phyloP scores from a whole-genome alignment of 805 yeast species.

The Spathaspora hagerdaliae region DNA sequence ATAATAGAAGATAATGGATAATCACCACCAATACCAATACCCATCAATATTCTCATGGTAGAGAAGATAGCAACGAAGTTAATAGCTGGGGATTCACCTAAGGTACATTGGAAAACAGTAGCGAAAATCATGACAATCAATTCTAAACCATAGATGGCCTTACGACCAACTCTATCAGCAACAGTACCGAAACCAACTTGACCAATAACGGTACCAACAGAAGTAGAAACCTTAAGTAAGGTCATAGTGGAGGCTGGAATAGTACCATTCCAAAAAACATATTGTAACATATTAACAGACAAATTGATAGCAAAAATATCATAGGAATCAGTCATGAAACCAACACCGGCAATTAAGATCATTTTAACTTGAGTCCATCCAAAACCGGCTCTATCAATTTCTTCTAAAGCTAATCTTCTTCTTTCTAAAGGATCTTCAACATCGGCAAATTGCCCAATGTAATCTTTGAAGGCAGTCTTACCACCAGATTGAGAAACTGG shows the following conservation, averaged over 20 bases:
- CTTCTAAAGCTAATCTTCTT: constrained; percentile 80
- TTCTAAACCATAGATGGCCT: constrained; percentile 82
- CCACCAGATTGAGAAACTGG: constrained; percentile 49
- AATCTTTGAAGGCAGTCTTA: constrained; percentile 83
- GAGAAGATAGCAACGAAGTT: constrained; percentile 70
- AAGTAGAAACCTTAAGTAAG: constrained; percentile 79
- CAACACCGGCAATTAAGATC: constrained; percentile 85
- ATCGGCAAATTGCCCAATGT: constrained; percentile 73
- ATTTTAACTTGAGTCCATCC: constrained; percentile 84
- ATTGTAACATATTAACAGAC: constrained; percentile 73
- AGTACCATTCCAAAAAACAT: constrained; percentile 64
- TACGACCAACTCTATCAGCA: constrained; percentile 83
- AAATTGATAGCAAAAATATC: constrained; percentile 88
- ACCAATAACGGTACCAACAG: constrained; percentile 92
- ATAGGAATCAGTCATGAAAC: constrained; percentile 89
- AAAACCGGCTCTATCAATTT: constrained; percentile 73
- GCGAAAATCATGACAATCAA: constrained; percentile 80
- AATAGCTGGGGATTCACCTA: constrained; percentile 70
- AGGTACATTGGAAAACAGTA: constrained; percentile 69
- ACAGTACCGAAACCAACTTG: constrained; percentile 79
- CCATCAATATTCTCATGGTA: constrained; percentile 81
- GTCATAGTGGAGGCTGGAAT: constrained; percentile 74
- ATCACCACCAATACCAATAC: constrained; percentile 98
- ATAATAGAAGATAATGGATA: constrained; percentile 92
- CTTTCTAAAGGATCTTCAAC: constrained; percentile 83